A percentile compares a stretch with the other conserved stretches of the same genome.
phyloP scores from a whole-genome alignment of 2,329 filamentous ascomycete genomes.

The Colletotrichum euphorbiae region DNA sequence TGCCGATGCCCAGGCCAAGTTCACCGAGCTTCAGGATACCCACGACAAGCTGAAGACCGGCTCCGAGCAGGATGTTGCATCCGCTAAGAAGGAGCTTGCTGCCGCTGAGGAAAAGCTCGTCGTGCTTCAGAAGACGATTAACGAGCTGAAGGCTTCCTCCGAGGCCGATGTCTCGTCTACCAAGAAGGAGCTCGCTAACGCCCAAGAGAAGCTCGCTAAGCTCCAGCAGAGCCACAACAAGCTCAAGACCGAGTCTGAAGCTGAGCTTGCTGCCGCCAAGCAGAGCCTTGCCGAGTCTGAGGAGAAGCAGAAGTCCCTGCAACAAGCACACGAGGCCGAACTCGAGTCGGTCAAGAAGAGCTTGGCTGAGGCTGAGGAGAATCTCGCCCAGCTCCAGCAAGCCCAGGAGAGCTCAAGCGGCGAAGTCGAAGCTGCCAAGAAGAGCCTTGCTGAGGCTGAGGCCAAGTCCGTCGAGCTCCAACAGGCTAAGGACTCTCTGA shows the following conservation, averaged over 20 bases:
- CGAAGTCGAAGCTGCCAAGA: slow-evolving; percentile 33
- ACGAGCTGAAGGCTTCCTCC: slow-evolving; percentile 45
- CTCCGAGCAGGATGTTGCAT: slow-evolving; percentile 47
- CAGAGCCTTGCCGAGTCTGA: slow-evolving; percentile 42
- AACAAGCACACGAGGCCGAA: slow-evolving; percentile 43
- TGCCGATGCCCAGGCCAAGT: slow-evolving; percentile 42
- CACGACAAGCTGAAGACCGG: slow-evolving; percentile 47
- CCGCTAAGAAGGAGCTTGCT: slow-evolving; percentile 47
- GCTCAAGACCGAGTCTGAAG: slow-evolving; percentile 45
- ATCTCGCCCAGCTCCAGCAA: slow-evolving; percentile 40
- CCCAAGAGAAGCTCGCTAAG: slow-evolving; percentile 39
- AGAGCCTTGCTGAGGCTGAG: slow-evolving; percentile 41
- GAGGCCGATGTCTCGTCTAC: slow-evolving; percentile 45
- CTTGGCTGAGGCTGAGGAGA: slow-evolving; percentile 43
- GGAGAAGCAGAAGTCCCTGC: slow-evolving; percentile 41
- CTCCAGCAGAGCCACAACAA: slow-evolving; percentile 45
- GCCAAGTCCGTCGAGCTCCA: slow-evolving; percentile 41
- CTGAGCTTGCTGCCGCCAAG: slow-evolving; percentile 42
- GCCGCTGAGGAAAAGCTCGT: slow-evolving; percentile 45
- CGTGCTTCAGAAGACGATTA: slow-evolving; percentile 35
- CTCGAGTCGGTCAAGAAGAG: slow-evolving; percentile 39
- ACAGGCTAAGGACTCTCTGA: slow-evolving; percentile 39
- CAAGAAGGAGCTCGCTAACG: slow-evolving; percentile 46
- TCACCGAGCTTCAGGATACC: slow-evolving; percentile 46
- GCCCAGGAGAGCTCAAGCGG: slow-evolving; percentile 29